phyloP scores from a whole-genome alignment of 1,284 basidiomycete species.

The Acaromyces ingoldii region DNA sequence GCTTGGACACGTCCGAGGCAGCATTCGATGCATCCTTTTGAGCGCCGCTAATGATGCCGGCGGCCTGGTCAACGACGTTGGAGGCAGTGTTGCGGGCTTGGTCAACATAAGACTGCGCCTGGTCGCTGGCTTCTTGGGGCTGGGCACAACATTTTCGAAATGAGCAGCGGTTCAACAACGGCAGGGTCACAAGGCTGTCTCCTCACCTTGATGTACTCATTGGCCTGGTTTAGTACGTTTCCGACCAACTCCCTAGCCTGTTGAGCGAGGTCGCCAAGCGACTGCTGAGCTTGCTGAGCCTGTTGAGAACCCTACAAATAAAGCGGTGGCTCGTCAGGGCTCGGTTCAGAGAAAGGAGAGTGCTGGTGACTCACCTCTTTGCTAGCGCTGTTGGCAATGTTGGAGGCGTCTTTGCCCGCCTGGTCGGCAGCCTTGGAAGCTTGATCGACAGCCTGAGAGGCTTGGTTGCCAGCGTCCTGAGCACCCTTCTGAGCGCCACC shows the following conservation, averaged over 20 bases:
- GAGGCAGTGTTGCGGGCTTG: slow-evolving; percentile 5
- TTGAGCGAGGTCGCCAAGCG: slow-evolving; percentile 8
- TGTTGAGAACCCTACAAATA: slow-evolving; percentile 1
- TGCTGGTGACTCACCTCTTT: slow-evolving; percentile 3
- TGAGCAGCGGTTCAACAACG: neutral
- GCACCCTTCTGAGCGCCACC: slow-evolving; percentile 5
- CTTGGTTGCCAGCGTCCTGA: slow-evolving; percentile 5
- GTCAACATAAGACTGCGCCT: neutral
- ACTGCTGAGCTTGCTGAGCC: slow-evolving; percentile 9
- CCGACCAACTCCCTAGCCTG: slow-evolving; percentile 4
- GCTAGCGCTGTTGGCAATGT: slow-evolving; percentile 6
- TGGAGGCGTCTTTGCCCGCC: slow-evolving; percentile 6
- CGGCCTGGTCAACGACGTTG: slow-evolving; percentile 9
- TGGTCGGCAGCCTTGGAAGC: slow-evolving; percentile 7
- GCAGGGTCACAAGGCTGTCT: neutral
- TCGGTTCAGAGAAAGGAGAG: neutral
- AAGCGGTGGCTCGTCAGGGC: neutral
- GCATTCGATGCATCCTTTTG: slow-evolving; percentile 1
- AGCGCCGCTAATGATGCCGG: slow-evolving; percentile 6
- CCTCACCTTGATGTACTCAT: slow-evolving; percentile 8
- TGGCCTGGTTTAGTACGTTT: slow-evolving; percentile 8
- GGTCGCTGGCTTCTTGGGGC: neutral
- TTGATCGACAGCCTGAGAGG: neutral
- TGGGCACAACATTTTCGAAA: neutral
- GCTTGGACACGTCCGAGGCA: slow-evolving; percentile 1